phyloP scores from a whole-genome alignment of 495 filamentous ascomycete genomes.

The Cudoniella acicularis region DNA sequence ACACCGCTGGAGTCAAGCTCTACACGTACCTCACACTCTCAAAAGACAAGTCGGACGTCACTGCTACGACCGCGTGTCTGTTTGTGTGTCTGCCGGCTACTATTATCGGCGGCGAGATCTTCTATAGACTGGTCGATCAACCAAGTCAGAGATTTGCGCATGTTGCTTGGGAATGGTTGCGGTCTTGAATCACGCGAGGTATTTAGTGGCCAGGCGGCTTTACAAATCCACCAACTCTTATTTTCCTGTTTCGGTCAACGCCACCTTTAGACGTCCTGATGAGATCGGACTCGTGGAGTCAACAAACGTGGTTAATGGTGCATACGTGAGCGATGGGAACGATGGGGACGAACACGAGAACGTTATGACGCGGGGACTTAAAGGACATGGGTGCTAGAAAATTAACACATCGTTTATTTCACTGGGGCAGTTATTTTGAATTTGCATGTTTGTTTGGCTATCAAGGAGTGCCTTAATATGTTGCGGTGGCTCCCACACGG shows the following conservation, averaged over 20 bases:
- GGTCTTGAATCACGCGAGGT: no score
- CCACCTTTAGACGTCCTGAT: slow-evolving; percentile 25
- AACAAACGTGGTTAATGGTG: slow-evolving; percentile 4
- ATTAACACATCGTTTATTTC: neutral
- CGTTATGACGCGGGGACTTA: neutral
- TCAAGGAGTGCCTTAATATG: no score
- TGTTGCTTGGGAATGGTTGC: no score
- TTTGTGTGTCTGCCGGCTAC: neutral
- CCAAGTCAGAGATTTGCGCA: no score
- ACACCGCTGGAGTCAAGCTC: slow-evolving; percentile 6
- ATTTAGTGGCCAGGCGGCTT: no score
- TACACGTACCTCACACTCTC: neutral
- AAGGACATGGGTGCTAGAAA: neutral
- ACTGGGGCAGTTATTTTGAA: neutral
- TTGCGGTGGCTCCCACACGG: no score
- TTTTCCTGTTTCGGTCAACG: no score
- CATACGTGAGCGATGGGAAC: slow-evolving; percentile 3
- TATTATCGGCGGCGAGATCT: neutral
- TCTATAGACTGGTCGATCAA: no score
- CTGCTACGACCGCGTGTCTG: neutral
- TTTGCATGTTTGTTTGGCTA: neutral
- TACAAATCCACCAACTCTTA: no score
- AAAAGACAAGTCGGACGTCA: neutral
- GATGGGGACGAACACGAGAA: slow-evolving; percentile 9
- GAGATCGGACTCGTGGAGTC: slow-evolving; percentile 5